These are phyloP conservation scores for Fusarium zealandicum DNA, from an alignment of 2,329 filamentous ascomycete species.

Conservation along the genomic window DNA sequence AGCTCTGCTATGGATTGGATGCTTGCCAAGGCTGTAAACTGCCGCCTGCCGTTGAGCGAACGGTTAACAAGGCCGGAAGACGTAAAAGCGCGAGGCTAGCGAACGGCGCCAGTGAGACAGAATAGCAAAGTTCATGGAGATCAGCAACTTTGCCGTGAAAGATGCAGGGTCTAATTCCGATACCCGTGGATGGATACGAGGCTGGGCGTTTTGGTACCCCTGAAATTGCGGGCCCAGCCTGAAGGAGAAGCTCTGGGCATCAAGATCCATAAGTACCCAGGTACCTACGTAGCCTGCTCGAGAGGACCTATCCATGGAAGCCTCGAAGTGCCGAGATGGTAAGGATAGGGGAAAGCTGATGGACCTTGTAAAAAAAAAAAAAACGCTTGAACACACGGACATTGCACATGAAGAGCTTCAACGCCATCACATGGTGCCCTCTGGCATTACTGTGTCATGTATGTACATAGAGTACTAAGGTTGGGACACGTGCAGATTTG, in stretches of 20 bases:
- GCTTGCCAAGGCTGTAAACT: slow-evolving; percentile 16
- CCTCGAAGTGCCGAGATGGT: not conserved
- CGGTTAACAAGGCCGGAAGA: not conserved
- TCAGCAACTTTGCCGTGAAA: slow-evolving; percentile 17
- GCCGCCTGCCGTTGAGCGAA: slow-evolving; percentile 5
- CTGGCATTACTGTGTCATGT: not conserved
- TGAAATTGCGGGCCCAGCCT: slow-evolving; percentile 18
- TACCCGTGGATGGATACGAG: slow-evolving; percentile 15
- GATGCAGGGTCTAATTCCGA: slow-evolving; percentile 29
- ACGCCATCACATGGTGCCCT: slow-evolving; percentile 9
- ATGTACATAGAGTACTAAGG: too few species aligned
- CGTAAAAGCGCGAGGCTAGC: not conserved
- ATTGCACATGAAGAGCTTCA: not conserved
- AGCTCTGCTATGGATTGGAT: not conserved
- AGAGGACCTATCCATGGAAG: too few species aligned
- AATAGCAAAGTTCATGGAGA: not conserved
- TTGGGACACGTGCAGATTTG: not conserved
- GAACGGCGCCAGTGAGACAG: not conserved
- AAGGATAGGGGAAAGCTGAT: not conserved
- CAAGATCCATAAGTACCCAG: not conserved
- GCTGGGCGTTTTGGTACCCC: slow-evolving; percentile 20
- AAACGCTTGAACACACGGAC: slow-evolving; percentile 1
- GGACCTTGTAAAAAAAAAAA: too few species aligned
- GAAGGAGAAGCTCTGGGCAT: not conserved
- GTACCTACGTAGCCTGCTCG: too few species aligned